phyloP scores from a whole-genome alignment of 176 grass and related monocot species.

The Coix lacrymajobi region DNA sequence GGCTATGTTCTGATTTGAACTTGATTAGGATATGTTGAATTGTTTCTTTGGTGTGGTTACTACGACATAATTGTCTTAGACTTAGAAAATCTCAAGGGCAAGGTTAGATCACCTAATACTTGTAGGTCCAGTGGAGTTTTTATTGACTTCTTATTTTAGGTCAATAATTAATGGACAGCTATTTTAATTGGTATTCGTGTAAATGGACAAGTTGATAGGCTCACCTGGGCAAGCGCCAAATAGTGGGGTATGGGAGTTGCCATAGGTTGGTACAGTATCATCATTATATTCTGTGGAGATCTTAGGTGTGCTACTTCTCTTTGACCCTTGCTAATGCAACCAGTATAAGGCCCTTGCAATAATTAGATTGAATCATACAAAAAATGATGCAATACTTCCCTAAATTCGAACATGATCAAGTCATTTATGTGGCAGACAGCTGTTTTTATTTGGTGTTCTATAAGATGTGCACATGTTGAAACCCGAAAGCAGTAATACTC shows the following conservation, averaged over 20 bases:
- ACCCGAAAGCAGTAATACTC: neutral
- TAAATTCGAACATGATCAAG: neutral
- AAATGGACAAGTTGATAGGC: neutral
- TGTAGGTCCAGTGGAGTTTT: neutral
- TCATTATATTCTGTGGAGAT: neutral
- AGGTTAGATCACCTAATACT: no score
- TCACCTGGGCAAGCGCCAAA: neutral
- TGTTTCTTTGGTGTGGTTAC: neutral
- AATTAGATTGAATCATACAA: neutral
- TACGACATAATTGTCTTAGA: neutral
- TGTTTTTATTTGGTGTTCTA: neutral
- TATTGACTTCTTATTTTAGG: neutral
- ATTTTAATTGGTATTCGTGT: neutral
- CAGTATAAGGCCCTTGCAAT: neutral
- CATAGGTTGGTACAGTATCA: neutral
- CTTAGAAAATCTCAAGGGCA: neutral
- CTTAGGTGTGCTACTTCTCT: neutral
- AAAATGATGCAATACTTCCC: neutral
- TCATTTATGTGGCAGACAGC: neutral
- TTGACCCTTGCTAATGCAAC: no score
- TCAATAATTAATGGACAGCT: neutral
- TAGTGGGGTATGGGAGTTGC: neutral
- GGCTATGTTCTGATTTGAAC: neutral
- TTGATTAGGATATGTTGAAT: neutral
- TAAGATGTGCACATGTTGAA: neutral